Percentiles rank a stretch among this genome's conserved stretches.
Evolutionary conservation across 768 basidiomycete species (phyloP).

Genomic region (Lactarius quietus): DNA sequence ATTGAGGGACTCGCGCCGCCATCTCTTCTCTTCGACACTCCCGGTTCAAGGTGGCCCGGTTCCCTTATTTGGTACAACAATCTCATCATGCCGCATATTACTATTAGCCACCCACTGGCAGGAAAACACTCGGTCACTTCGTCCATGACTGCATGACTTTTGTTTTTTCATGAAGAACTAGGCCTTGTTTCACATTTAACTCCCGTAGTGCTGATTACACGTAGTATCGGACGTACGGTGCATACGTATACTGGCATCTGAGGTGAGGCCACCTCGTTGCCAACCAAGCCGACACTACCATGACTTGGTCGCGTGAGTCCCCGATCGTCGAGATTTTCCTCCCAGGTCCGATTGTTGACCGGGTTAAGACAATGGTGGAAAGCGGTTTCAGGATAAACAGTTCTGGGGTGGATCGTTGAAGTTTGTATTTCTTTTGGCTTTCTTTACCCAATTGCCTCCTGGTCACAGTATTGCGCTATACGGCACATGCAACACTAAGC

Average conservation of each 20-base stretch:
- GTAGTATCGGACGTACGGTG: no score
- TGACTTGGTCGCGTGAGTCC: not conserved
- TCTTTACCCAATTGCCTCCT: not conserved
- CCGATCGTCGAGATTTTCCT: not conserved
- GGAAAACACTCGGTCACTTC: no score
- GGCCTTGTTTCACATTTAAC: not conserved
- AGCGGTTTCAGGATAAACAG: not conserved
- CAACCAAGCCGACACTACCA: not conserved
- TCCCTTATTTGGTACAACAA: not conserved
- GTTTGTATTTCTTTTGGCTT: conserved; percentile 9
- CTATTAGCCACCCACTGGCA: no score
- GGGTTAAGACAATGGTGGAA: not conserved
- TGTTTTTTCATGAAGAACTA: not conserved
- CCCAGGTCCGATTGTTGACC: not conserved
- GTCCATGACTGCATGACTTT: not conserved
- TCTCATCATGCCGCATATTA: not conserved
- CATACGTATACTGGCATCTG: not conserved
- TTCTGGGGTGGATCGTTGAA: not conserved
- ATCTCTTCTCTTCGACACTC: not conserved
- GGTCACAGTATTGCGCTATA: no score
- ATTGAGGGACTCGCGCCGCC: not conserved
- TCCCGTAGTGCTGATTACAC: no score
- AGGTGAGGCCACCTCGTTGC: not conserved
- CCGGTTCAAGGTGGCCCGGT: not conserved
- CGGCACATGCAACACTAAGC: not conserved